Evolutionary conservation across 164 flowering plant species (phyloP), one percentile per base, ranked within the genome.

Genomic region (Amborella trichopoda): DNA sequence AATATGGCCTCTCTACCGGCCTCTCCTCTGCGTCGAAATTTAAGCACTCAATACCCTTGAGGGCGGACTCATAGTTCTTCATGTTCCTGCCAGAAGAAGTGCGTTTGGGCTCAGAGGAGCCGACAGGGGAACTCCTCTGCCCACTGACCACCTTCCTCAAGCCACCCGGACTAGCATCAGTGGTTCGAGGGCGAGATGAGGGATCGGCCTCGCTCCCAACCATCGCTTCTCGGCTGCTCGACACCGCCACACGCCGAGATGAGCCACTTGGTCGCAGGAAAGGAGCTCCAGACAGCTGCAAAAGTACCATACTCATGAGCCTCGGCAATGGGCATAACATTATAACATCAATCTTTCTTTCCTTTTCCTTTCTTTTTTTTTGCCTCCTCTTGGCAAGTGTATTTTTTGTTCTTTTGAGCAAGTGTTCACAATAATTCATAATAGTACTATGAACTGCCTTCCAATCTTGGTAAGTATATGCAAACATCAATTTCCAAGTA

Each of bases 31-130:
- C 69, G 43, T 80, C 85, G 53, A 86, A 75, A 33, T 64, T 73
- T 52, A 90, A 70, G 47, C 61, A 42, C 62, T 86, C 91, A 9
- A 90, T 79, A n/a, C 95, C 95, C 62, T 69, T 86, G 20, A 86
- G 73, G 2, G 95, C 59, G 5, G 80, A 53, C 34, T 90, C 97
- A 38, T 73, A 81, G 55, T 68, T 83, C 67, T 65, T 83, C 22
- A 55, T 33, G 55, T 65, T 70, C 59, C 80, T 77, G 13, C 70
- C 66, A 36, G 95, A 80, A 19, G 86, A 62, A 8, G 70, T 14
- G 22, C 68, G 76, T 59, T 62, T 82, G 2, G 77, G 73, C 32
- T 80, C 85, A n/a, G 81, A 70, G 3, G 85, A 77, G 12, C 63
- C 70, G 19, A 64, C 68, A 1, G 82, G 88, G 25, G 81, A 73